Percentiles rank a stretch among this genome's conserved stretches.
These are phyloP conservation scores for Mediolabrus comicus DNA, from an alignment of 108 stramenopile genomes.

Conservation along the genomic window DNA sequence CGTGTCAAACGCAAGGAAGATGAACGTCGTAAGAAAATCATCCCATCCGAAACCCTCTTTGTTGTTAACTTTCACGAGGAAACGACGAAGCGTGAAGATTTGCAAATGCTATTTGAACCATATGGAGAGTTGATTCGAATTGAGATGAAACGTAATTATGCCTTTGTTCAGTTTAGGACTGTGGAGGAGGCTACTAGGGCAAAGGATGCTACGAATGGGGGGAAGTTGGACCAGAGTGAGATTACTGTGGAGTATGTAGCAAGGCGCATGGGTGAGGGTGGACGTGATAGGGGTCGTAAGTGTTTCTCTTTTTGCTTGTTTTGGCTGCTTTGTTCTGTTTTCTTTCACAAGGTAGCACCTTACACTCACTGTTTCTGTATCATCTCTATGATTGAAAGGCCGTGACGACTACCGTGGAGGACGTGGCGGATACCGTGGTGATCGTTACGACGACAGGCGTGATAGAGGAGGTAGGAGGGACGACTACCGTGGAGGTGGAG, in stretches of 20 bases:
- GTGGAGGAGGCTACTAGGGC: conserved; percentile 78
- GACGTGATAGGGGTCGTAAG: conserved; percentile 20
- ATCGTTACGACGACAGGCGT: conserved; percentile 38
- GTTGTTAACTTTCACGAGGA: conserved; percentile 89
- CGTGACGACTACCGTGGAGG: conserved; percentile 37
- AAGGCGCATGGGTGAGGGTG: conserved; percentile 41
- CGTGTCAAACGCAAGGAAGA: conserved; percentile 90
- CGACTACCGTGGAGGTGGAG: conserved; percentile 33
- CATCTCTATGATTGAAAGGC: conserved; percentile 3
- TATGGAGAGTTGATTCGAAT: conserved; percentile 80
- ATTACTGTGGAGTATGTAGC: conserved; percentile 88
- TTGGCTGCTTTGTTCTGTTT: not conserved
- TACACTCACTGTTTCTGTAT: not conserved
- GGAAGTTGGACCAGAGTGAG: conserved; percentile 81
- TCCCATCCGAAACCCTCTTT: conserved; percentile 73
- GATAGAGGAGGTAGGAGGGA: conserved; percentile 28
- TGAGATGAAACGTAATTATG: conserved; percentile 92
- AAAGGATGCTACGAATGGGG: conserved; percentile 82
- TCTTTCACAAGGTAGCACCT: not conserved
- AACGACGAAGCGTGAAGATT: conserved; percentile 84
- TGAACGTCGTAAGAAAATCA: conserved; percentile 85
- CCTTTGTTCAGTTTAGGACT: conserved; percentile 84
- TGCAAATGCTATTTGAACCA: conserved; percentile 67
- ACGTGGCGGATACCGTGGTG: conserved; percentile 20
- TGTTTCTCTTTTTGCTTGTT: not conserved